Percentiles rank a stretch among this genome's conserved stretches.
These are phyloP conservation scores for Yamadazyma mexicana DNA, from an alignment of 1,139 yeast genomes.

Conservation along the genomic window DNA sequence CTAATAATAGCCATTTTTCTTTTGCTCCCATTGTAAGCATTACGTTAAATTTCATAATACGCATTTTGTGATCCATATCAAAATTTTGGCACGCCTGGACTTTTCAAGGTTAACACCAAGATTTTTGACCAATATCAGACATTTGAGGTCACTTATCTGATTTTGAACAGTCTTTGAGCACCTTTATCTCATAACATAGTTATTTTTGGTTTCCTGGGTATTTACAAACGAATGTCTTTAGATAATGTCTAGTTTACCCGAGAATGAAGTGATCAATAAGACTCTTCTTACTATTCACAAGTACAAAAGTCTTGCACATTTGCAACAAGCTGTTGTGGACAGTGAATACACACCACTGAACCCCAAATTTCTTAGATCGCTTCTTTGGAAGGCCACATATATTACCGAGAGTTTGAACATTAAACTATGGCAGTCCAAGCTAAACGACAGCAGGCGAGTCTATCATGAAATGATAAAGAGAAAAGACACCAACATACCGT, in stretches of 20 bases:
- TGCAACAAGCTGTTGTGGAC: conserved; percentile 33
- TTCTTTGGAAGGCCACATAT: conserved; percentile 41
- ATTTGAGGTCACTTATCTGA: too few relatives aligned
- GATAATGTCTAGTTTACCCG: conserved; percentile 24
- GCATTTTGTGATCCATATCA: background rate
- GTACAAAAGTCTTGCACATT: conserved; percentile 29
- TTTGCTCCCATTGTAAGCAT: too few relatives aligned
- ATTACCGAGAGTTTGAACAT: conserved; percentile 41
- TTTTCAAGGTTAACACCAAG: background rate
- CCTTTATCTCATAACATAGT: too few relatives aligned
- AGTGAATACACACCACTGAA: conserved; percentile 30
- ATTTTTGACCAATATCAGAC: background rate
- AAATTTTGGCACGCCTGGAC: background rate
- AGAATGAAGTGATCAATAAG: conserved; percentile 39
- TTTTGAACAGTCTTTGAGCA: too few relatives aligned
- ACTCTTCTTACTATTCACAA: conserved; percentile 40
- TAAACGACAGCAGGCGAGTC: conserved; percentile 34
- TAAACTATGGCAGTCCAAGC: conserved; percentile 32
- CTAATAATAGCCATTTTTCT: too few relatives aligned
- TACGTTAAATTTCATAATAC: background rate
- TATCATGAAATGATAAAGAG: conserved; percentile 35
- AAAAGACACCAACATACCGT: conserved; percentile 39
- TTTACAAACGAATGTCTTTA: background rate
- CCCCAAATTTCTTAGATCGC: conserved; percentile 29
- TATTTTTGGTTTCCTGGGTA: too few relatives aligned